These are phyloP conservation scores for Ilex aquifolium DNA, from an alignment of 257 asterid species.

Conservation along the genomic window DNA sequence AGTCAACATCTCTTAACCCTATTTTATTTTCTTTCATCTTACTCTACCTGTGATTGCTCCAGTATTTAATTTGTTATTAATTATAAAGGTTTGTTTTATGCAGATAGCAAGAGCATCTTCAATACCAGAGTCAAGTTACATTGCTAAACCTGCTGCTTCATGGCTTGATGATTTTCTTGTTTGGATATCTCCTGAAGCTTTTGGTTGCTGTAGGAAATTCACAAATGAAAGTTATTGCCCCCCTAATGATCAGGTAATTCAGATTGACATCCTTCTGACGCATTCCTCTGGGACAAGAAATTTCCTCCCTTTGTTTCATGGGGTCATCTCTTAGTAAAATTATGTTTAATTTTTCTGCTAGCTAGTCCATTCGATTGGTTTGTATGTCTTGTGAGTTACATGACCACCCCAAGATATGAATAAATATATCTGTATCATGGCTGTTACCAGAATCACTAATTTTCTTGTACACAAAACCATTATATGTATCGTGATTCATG, in stretches of 20 bases:
- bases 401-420: too few species aligned
- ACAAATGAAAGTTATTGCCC: conserved; percentile 85
- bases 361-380: too few species aligned
- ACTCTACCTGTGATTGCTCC: not conserved
- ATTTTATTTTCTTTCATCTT: not conserved
- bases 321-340: not conserved
- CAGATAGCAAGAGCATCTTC: conserved; percentile 93
- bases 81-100: conserved; percentile 10
- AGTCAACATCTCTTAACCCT: too few species aligned
- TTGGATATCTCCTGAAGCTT: conserved; percentile 97
- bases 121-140: conserved; percentile 81
- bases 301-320: too few species aligned
- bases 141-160: conserved; percentile 99
- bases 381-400: too few species aligned
- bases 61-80: not conserved
- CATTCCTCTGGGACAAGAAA: not conserved
- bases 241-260: conserved; percentile 83
- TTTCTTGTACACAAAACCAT: too few species aligned
- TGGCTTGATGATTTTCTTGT: conserved; percentile 99
- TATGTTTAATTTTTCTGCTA: not conserved
- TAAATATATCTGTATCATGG: too few species aligned
- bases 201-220: conserved; percentile 95
- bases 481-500: too few species aligned
- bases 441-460: too few species aligned
- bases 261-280: not conserved